These are phyloP conservation scores for Penicillium psychrosexuale DNA, from an alignment of 2,329 filamentous ascomycete genomes.

Conservation along the genomic window DNA sequence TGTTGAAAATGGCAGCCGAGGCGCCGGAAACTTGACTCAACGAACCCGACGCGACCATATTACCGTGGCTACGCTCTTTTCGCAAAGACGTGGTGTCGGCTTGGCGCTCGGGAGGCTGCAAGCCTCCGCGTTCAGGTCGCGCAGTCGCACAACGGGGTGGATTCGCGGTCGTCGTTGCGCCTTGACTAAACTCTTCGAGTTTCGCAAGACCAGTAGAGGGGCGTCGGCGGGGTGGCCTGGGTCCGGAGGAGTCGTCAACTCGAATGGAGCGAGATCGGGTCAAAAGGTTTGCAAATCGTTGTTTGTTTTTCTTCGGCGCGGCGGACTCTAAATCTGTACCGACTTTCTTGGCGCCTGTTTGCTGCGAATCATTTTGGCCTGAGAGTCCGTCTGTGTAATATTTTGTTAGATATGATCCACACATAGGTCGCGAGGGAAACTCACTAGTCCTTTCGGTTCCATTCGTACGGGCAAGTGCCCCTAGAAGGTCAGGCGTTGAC, in stretches of 20 bases:
- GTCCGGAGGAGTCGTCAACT: slow-evolving; percentile 40
- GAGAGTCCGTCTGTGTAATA: slow-evolving; percentile 21
- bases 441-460: slow-evolving; percentile 29
- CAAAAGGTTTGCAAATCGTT: slow-evolving; percentile 45
- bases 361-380: slow-evolving; percentile 24
- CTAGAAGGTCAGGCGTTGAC: slow-evolving; percentile 43
- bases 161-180: slow-evolving; percentile 40
- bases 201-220: slow-evolving; percentile 41
- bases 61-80: slow-evolving; percentile 34
- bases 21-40: slow-evolving; percentile 52
- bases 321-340: slow-evolving; percentile 29
- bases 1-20: slow-evolving; percentile 66
- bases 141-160: slow-evolving; percentile 62
- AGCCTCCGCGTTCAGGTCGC: slow-evolving; percentile 64
- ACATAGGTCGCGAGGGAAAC: slow-evolving; percentile 1
- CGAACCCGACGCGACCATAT: slow-evolving; percentile 45
- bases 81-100: slow-evolving; percentile 32
- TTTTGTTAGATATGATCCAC: slow-evolving; percentile 4
- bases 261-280: slow-evolving; percentile 46
- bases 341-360: slow-evolving; percentile 25
- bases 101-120: slow-evolving; percentile 61
- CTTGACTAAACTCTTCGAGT: slow-evolving; percentile 35
- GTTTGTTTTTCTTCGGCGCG: slow-evolving; percentile 42
- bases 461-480: slow-evolving; percentile 28
- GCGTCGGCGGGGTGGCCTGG: slow-evolving; percentile 33